Evolutionary conservation across 1,139 yeast genomes (phyloP).

Genomic region (Yarrowia galli): DNA sequence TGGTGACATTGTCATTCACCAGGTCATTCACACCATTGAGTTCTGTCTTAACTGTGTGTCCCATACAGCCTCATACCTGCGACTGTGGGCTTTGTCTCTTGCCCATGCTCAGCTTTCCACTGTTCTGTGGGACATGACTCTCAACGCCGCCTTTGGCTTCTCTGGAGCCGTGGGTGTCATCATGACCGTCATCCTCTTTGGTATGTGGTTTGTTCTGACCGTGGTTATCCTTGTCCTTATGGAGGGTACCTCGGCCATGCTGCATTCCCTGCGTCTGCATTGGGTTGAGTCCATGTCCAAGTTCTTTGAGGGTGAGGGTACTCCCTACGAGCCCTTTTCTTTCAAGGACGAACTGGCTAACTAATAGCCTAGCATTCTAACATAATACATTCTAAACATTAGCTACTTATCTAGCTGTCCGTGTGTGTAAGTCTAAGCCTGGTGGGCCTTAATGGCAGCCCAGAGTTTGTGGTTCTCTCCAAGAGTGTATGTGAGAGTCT

Average conservation of each 20-base stretch:
- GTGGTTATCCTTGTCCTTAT: constrained; percentile 89
- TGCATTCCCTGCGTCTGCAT: constrained; percentile 93
- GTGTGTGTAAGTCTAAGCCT: not conserved
- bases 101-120: constrained; percentile 97
- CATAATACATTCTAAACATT: constrained; percentile 27
- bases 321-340: constrained; percentile 81
- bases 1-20: constrained; percentile 96
- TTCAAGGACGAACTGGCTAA: constrained; percentile 51
- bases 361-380: constrained; percentile 33
- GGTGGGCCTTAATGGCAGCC: constrained; percentile 49
- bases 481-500: constrained; percentile 62
- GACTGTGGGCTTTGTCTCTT: constrained; percentile 96
- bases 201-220: constrained; percentile 93
- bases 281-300: constrained; percentile 99
- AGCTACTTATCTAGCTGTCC: too few relatives aligned
- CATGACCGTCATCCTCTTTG: constrained; percentile 80
- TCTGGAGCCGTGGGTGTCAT: constrained; percentile 74
- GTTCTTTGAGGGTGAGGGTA: constrained; percentile 95
- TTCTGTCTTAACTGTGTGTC: constrained; percentile 97
- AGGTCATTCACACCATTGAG: constrained; percentile 97
- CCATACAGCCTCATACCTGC: constrained; percentile 95
- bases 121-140: constrained; percentile 96
- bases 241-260: constrained; percentile 99
- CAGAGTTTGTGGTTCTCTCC: constrained; percentile 85
- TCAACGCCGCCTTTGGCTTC: constrained; percentile 78